phyloP scores from a whole-genome alignment of 2,329 filamentous ascomycete species.

The Exophiala xenobiotica region DNA sequence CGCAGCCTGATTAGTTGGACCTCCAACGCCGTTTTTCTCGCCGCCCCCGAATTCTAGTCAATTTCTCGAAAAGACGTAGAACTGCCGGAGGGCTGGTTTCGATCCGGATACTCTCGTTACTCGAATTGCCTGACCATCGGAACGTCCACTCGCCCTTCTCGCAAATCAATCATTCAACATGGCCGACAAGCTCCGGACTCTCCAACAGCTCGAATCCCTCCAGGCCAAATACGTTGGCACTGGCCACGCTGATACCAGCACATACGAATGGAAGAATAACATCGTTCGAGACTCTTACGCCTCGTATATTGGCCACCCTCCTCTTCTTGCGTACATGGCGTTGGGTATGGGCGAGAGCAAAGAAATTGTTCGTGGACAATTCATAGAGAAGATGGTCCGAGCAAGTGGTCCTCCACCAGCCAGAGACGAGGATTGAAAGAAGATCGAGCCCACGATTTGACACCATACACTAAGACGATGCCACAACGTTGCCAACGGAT shows the following conservation, averaged over 20 bases:
- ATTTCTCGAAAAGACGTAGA: background rate
- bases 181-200: conserved; percentile 97
- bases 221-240: conserved; percentile 96
- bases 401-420: conserved; percentile 66
- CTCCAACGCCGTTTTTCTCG: background rate
- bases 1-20: background rate
- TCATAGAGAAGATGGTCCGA: conserved; percentile 73
- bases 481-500: background rate
- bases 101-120: background rate
- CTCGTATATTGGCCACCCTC: conserved; percentile 84
- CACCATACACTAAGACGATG: background rate
- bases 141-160: background rate
- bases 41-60: background rate
- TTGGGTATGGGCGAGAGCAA: conserved; percentile 83
- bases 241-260: conserved; percentile 92
- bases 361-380: conserved; percentile 73
- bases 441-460: background rate
- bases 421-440: conserved; percentile 31
- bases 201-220: conserved; percentile 95
- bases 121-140: background rate
- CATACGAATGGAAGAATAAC: conserved; percentile 96
- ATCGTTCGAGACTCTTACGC: conserved; percentile 91
- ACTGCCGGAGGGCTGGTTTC: background rate
- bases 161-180: conserved; percentile 31
- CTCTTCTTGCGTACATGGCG: conserved; percentile 82